A percentile compares a stretch with the other conserved stretches of the same genome.
phyloP scores from a whole-genome alignment of 2,329 filamentous ascomycete species.

The Cercospora zeina region DNA sequence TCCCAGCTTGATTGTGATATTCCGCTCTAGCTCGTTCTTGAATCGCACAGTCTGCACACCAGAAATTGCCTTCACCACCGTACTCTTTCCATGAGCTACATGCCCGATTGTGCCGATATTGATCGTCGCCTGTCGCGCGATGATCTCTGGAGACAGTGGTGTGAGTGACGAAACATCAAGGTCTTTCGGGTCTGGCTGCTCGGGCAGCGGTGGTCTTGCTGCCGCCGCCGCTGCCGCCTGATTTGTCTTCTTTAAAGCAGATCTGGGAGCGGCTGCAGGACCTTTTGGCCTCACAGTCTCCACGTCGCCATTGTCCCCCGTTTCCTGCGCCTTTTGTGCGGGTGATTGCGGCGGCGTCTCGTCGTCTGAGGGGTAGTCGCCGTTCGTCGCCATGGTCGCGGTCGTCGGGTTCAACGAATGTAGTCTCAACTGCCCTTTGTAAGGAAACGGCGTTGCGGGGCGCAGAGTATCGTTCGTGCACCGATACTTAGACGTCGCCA shows the following conservation, averaged over 20 bases:
- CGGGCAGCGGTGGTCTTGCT: slow-evolving; percentile 68
- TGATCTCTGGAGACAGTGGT: slow-evolving; percentile 93
- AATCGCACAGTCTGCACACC: slow-evolving; percentile 98
- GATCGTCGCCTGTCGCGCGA: slow-evolving; percentile 94
- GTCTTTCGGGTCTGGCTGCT: slow-evolving; percentile 88
- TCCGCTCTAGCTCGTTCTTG: slow-evolving; percentile 99
- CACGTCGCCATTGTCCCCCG: slow-evolving; percentile 70
- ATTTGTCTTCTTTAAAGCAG: slow-evolving; percentile 78
- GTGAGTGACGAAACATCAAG: slow-evolving; percentile 78
- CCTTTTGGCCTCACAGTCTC: slow-evolving; percentile 61
- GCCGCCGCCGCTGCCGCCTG: slow-evolving; percentile 57
- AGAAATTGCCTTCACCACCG: slow-evolving; percentile 98
- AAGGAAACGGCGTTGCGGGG: neutral
- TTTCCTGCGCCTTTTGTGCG: slow-evolving; percentile 50
- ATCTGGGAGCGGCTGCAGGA: slow-evolving; percentile 64
- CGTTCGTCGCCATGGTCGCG: slow-evolving; percentile 54
- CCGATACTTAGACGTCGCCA: slow-evolving; percentile 1
- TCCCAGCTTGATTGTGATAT: slow-evolving; percentile 99
- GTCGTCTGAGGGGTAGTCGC: slow-evolving; percentile 55
- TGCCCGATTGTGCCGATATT: slow-evolving; percentile 99
- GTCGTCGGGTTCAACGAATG: neutral
- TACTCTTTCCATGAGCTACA: slow-evolving; percentile 99
- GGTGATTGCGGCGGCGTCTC: slow-evolving; percentile 57
- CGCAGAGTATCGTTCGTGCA: neutral
- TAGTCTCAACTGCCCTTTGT: neutral